phyloP scores from a whole-genome alignment of 768 basidiomycete genomes.

The Nevesoporus exiguus region DNA sequence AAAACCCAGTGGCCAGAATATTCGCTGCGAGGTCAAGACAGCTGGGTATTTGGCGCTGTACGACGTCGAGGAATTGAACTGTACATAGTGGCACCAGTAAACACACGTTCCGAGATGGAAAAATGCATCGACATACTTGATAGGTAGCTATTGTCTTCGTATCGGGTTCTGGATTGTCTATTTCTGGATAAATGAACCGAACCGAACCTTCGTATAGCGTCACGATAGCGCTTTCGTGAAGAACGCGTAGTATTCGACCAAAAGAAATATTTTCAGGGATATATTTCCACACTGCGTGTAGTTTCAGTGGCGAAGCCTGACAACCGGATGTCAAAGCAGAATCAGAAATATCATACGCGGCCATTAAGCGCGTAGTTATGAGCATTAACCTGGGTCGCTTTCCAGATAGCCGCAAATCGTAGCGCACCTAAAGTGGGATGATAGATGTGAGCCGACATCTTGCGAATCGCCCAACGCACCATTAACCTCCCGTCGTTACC shows the following conservation, averaged over 20 bases:
- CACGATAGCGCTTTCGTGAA: constrained; percentile 27
- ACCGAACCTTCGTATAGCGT: constrained; percentile 26
- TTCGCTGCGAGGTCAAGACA: constrained; percentile 26
- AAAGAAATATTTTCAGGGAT: constrained; percentile 24
- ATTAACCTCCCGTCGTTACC: constrained; percentile 28
- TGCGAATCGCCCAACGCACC: constrained; percentile 7
- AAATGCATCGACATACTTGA: constrained; percentile 9
- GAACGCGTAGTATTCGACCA: constrained; percentile 26
- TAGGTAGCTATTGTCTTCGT: constrained; percentile 18
- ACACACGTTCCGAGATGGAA: background rate
- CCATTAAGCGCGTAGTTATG: constrained; percentile 28
- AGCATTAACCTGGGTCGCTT: constrained; percentile 23
- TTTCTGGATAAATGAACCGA: constrained; percentile 24
- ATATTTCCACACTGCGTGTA: constrained; percentile 19
- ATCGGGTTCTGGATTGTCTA: constrained; percentile 17
- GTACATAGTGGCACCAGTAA: background rate
- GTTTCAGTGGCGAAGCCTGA: constrained; percentile 4
- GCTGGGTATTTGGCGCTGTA: constrained; percentile 19
- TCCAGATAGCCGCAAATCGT: constrained; percentile 28
- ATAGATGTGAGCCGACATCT: background rate
- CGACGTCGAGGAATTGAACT: constrained; percentile 21
- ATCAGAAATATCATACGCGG: constrained; percentile 29
- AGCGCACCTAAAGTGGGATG: constrained; percentile 20
- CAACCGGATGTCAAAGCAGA: constrained; percentile 7
- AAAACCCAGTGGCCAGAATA: constrained; percentile 28